phyloP scores from a whole-genome alignment of 148 eudicot genomes.

The Hydrangea macrophylla region DNA sequence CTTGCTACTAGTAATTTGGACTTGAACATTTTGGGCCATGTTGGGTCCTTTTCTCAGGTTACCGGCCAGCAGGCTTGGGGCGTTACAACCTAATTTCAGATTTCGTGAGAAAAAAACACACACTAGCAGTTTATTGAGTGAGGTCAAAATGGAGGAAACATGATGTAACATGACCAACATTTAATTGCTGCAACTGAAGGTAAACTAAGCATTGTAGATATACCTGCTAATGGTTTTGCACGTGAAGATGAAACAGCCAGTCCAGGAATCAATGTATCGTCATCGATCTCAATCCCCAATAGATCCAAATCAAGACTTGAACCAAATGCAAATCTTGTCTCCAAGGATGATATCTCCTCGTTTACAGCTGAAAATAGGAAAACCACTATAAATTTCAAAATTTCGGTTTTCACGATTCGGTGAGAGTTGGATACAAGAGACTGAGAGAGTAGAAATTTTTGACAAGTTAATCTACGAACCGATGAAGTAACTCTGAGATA shows the following conservation, averaged over 20 bases:
- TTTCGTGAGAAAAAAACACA: not conserved
- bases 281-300: constrained; percentile 82
- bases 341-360: constrained; percentile 60
- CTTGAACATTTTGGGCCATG: too few relatives aligned
- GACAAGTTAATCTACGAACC: not conserved
- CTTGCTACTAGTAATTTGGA: too few relatives aligned
- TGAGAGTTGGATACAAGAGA: not conserved
- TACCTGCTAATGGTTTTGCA: constrained; percentile 91
- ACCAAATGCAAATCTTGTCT: constrained; percentile 62
- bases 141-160: too few relatives aligned
- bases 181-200: too few relatives aligned
- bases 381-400: not conserved
- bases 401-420: not conserved
- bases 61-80: too few relatives aligned
- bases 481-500: not conserved
- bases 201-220: too few relatives aligned
- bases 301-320: constrained; percentile 85
- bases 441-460: not conserved
- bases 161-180: too few relatives aligned
- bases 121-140: too few relatives aligned
- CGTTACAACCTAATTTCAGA: not conserved
- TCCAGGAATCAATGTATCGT: constrained; percentile 82
- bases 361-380: constrained; percentile 47
- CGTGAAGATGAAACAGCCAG: constrained; percentile 90
- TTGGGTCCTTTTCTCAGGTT: too few relatives aligned